A percentile compares a stretch with the other conserved stretches of the same genome.
Evolutionary conservation across 2,329 filamentous ascomycete genomes (phyloP).

Genomic region (Lithohypha guttulata): DNA sequence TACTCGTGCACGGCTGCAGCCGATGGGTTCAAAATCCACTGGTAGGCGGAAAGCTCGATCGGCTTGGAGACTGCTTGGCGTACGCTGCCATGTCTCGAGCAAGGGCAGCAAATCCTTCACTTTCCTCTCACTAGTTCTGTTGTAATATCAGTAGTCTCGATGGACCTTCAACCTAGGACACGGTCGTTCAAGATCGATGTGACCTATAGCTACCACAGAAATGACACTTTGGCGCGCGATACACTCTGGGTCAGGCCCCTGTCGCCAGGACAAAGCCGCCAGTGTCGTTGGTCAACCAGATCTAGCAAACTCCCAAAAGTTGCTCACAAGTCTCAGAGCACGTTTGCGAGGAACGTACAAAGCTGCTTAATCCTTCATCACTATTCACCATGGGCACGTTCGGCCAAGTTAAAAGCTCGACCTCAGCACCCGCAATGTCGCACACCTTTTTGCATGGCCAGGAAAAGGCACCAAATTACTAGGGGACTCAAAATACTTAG

Average conservation of each 20-base stretch:
- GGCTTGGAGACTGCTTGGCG: slow-evolving; percentile 5
- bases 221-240: too few relatives aligned
- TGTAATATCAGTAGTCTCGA: background rate
- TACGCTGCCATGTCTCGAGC: slow-evolving; percentile 1
- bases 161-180: background rate
- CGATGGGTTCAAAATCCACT: slow-evolving; percentile 3
- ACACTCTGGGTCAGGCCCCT: too few relatives aligned
- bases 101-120: slow-evolving; percentile 6
- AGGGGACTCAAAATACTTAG: too few relatives aligned
- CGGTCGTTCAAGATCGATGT: slow-evolving; percentile 1
- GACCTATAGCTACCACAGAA: too few relatives aligned
- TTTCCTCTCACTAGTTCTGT: background rate
- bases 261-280: background rate
- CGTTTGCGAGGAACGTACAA: background rate
- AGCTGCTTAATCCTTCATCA: background rate
- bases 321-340: background rate
- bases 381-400: too few relatives aligned
- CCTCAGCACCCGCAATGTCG: too few relatives aligned
- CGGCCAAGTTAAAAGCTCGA: too few relatives aligned
- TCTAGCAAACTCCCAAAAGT: background rate
- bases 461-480: too few relatives aligned
- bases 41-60: slow-evolving; percentile 5
- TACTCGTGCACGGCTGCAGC: too few relatives aligned
- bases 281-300: background rate
- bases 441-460: too few relatives aligned